Percentiles rank a stretch among this genome's conserved stretches.
Evolutionary conservation across 139 green algal genomes (phyloP).

Genomic region (Chlamydomonas applanata): DNA sequence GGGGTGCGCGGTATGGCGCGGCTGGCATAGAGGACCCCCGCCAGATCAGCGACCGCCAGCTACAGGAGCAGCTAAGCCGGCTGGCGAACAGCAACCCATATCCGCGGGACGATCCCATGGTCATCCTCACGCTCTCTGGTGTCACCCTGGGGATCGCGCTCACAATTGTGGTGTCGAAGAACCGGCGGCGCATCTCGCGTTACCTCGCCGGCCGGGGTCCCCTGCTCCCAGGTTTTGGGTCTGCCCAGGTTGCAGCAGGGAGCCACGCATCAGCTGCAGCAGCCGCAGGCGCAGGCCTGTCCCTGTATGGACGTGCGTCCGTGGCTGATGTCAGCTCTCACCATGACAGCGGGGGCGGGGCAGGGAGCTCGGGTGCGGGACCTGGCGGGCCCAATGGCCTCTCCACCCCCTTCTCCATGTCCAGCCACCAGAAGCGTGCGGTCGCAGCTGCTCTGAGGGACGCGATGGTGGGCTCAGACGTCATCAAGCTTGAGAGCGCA

Average conservation of each 20-base stretch:
- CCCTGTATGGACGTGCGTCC: not conserved
- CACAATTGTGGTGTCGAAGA: not conserved
- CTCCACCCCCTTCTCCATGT: too few relatives aligned
- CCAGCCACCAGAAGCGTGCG: conserved; percentile 9
- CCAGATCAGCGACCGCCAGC: conserved; percentile 4
- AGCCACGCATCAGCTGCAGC: not conserved
- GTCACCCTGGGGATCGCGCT: not conserved
- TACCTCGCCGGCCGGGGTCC: not conserved
- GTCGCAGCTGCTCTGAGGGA: not conserved
- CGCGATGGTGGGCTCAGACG: not conserved
- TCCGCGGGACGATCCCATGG: not conserved
- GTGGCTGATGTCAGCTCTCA: not conserved
- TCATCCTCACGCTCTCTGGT: conserved; percentile 9
- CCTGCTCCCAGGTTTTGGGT: not conserved
- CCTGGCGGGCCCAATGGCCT: not conserved
- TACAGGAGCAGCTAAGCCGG: not conserved
- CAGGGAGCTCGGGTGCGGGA: not conserved
- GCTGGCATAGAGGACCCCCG: not conserved
- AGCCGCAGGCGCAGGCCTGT: not conserved
- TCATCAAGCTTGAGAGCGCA: not conserved
- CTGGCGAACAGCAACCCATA: not conserved
- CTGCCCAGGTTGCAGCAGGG: not conserved
- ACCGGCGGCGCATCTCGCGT: not conserved
- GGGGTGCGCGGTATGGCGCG: not conserved
- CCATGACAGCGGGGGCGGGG: not conserved